phyloP scores from a whole-genome alignment of 139 green algal genomes.

The Chlorella ohadii region DNA sequence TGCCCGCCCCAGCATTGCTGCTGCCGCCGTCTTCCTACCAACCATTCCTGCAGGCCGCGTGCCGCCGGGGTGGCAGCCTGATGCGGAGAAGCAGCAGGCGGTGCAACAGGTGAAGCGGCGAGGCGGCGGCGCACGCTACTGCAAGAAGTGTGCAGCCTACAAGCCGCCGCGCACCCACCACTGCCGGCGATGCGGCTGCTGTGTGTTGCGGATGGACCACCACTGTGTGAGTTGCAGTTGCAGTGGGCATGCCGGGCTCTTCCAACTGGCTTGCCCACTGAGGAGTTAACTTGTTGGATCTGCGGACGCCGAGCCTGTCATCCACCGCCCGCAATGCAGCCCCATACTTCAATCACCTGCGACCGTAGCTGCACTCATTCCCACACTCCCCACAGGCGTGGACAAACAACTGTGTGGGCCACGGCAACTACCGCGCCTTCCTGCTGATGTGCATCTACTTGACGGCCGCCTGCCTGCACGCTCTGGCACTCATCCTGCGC shows the following conservation, averaged over 20 bases:
- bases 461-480: constrained; percentile 15
- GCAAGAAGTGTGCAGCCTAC: constrained; percentile 82
- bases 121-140: constrained; percentile 55
- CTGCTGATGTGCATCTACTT: constrained; percentile 62
- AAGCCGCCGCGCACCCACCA: constrained; percentile 91
- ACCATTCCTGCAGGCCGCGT: constrained; percentile 35
- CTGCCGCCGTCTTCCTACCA: not conserved
- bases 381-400: constrained; percentile 75
- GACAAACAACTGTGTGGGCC: constrained; percentile 93
- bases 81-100: constrained; percentile 35
- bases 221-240: constrained; percentile 48
- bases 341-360: not conserved
- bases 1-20: not conserved
- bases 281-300: too few relatives aligned
- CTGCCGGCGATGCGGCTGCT: constrained; percentile 87
- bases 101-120: constrained; percentile 52
- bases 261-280: too few relatives aligned
- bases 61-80: constrained; percentile 52
- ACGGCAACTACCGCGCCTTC: constrained; percentile 92
- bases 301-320: too few relatives aligned
- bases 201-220: constrained; percentile 78
- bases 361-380: constrained; percentile 46
- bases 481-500: constrained; percentile 8
- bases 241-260: too few relatives aligned
- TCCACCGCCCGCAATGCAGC: too few relatives aligned